Evolutionary conservation across 2,329 filamentous ascomycete species (phyloP).

Genomic region (Fusarium clavum): DNA sequence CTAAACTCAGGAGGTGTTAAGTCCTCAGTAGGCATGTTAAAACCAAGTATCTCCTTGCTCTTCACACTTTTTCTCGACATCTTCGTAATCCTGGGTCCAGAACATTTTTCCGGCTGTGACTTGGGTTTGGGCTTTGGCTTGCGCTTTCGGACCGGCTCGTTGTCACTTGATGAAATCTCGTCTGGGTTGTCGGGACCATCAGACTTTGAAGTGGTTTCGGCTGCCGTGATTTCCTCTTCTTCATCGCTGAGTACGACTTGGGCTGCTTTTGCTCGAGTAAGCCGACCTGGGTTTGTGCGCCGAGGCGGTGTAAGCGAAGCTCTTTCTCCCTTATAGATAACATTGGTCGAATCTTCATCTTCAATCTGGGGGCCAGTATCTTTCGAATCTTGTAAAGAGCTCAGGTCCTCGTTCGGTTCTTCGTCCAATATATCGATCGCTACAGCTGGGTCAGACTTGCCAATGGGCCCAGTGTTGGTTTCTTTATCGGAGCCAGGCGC

Average conservation of each 20-base stretch:
- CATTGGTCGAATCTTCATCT: neutral
- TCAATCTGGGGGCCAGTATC: neutral
- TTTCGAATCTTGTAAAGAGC: neutral
- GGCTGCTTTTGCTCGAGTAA: slow-evolving; percentile 9
- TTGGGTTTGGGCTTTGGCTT: slow-evolving; percentile 2
- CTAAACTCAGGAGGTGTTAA: slow-evolving; percentile 31
- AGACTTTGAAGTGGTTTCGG: neutral
- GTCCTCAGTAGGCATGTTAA: slow-evolving; percentile 40
- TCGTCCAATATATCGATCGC: neutral
- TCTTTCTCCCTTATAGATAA: slow-evolving; percentile 4
- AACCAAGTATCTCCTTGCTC: slow-evolving; percentile 62
- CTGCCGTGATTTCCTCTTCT: neutral
- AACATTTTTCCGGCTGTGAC: slow-evolving; percentile 12
- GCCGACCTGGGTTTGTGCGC: slow-evolving; percentile 27
- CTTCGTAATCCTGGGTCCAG: slow-evolving; percentile 53
- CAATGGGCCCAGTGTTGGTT: neutral
- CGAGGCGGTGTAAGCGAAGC: neutral
- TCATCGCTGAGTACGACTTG: slow-evolving; percentile 24
- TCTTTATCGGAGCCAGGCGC: slow-evolving; percentile 1
- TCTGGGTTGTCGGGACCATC: neutral
- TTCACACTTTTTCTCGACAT: slow-evolving; percentile 58
- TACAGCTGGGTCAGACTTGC: neutral
- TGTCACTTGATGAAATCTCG: neutral
- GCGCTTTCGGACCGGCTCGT: slow-evolving; percentile 4
- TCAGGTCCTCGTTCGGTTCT: neutral